Evolutionary conservation across 805 yeast species (phyloP), one percentile per base, ranked within the genome.

Genomic region (Zygosaccharomyces bisporus): DNA sequence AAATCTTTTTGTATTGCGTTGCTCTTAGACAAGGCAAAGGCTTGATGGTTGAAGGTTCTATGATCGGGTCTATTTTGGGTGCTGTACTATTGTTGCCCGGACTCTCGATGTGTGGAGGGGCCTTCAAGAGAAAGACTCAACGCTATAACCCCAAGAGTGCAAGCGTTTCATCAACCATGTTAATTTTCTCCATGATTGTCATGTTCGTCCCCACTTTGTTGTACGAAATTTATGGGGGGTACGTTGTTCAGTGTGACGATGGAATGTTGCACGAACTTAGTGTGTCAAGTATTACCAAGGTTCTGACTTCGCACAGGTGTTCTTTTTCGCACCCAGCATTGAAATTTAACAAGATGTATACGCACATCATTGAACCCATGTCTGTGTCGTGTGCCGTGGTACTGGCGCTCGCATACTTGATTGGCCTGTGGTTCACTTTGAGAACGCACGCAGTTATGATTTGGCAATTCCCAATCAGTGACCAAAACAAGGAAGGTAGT

Each of bases 71-170:
- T 1, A 83, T 93, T 47, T 64, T 93, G 30, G 98, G 95, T 30
- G 99, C 95, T 46, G 96, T 93, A 1, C 67, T 93, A 36, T 72
- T 93, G 32, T 70, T 93, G 51, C 99, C 99, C 0, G 99, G 99
- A 0, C 69, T 89, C 32, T 87, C 96, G 1, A 93, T 93, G 99
- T 88, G 96, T 66, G 95, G 96, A 14, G 99, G 99, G 50, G 98
- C 99, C 0, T 67, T 90, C 29, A 84, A 81, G 47, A 70, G 96
- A 44, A 93, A 93, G 59, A 91, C 98, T 0, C 99, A 91, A 63
- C 68, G 96, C 47, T 93, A 93, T 63, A 93, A 93, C 59, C 98
- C 99, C 1, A 80, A 91, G 34, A 84, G 95, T 44, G 98, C 99
- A 0, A 96, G 98, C 50, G 99, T 93, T 1, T 86, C 95, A 4